These are phyloP conservation scores for Spiromastix sp. DNA, from an alignment of 2,329 filamentous ascomycete genomes.

Conservation along the genomic window DNA sequence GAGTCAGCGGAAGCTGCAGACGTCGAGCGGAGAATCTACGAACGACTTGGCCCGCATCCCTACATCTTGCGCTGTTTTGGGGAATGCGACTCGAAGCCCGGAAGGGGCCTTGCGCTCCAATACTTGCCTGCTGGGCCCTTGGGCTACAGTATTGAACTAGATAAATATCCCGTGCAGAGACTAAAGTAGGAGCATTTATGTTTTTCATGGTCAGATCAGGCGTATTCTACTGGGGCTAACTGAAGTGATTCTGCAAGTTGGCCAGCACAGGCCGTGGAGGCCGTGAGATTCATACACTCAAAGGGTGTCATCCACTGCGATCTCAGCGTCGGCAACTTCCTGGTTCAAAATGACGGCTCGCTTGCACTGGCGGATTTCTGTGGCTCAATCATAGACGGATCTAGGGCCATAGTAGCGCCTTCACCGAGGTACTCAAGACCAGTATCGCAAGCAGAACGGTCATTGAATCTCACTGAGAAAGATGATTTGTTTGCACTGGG, in stretches of 20 bases:
- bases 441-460: not conserved
- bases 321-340: slow-evolving; percentile 6
- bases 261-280: slow-evolving; percentile 6
- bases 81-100: not conserved
- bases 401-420: not conserved
- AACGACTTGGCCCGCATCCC: slow-evolving; percentile 5
- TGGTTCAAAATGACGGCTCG: slow-evolving; percentile 3
- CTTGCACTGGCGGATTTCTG: slow-evolving; percentile 5
- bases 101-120: slow-evolving; percentile 6
- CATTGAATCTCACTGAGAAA: not conserved
- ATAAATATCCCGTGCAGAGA: slow-evolving; percentile 1
- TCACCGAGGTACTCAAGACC: slow-evolving; percentile 3
- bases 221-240: not conserved
- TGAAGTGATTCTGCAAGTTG: slow-evolving; percentile 3
- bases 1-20: not conserved
- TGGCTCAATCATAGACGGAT: slow-evolving; percentile 6
- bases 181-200: too few species aligned
- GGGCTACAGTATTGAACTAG: slow-evolving; percentile 4
- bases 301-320: slow-evolving; percentile 6
- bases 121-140: slow-evolving; percentile 3
- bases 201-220: slow-evolving; percentile 1
- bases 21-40: slow-evolving; percentile 6
- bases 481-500: slow-evolving; percentile 7
- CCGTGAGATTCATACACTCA: slow-evolving; percentile 7
- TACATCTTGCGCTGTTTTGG: slow-evolving; percentile 7